A percentile compares a stretch with the other conserved stretches of the same genome.
Conservation (phyloP, 768 basidiomycete species). For the Amanita subjunquillea region DNA sequence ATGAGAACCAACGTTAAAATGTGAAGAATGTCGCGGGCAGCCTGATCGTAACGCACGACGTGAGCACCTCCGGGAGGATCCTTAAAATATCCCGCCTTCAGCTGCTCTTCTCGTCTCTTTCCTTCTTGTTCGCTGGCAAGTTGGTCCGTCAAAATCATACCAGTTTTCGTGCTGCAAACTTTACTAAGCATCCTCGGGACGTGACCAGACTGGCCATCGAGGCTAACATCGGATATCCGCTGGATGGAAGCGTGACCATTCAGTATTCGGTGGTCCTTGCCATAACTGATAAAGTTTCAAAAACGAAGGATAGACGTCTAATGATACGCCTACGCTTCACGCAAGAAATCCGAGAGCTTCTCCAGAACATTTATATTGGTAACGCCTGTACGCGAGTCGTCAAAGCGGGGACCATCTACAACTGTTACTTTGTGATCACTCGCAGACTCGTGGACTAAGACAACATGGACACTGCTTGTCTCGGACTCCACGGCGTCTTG, state of each 20-base stretch:
- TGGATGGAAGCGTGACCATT: neutral
- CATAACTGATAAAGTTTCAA: neutral
- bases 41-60: too few relatives aligned
- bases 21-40: neutral
- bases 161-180: neutral
- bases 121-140: neutral
- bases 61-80: neutral
- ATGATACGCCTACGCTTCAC: neutral
- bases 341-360: neutral
- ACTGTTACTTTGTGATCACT: neutral
- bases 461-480: neutral
- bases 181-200: neutral
- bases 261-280: neutral
- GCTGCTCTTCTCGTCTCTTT: neutral
- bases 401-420: neutral
- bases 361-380: neutral
- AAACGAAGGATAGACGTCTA: neutral
- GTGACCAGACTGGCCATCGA: neutral
- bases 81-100: neutral
- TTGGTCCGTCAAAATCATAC: neutral
- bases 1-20: neutral
- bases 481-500: neutral
- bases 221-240: neutral
- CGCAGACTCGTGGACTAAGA: neutral
- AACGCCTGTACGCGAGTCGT: neutral